Conservation (phyloP, 2,329 filamentous ascomycete genomes). For the Fusarium sp. region DNA sequence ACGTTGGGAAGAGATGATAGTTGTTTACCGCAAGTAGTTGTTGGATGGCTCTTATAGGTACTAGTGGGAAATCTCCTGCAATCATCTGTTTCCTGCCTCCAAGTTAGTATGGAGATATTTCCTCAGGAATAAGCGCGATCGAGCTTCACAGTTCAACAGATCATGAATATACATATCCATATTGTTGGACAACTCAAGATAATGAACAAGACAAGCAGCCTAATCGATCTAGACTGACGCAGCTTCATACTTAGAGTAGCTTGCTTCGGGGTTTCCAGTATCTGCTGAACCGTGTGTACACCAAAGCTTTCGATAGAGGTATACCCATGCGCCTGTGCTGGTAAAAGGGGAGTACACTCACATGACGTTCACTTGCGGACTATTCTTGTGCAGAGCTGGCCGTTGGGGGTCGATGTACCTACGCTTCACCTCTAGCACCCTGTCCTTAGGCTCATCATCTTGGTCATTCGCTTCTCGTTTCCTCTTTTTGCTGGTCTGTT, state of each 20-base stretch:
- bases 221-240: too few species aligned
- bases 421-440: conserved; percentile 31
- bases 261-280: too few species aligned
- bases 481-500: conserved; percentile 53
- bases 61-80: conserved; percentile 41
- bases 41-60: conserved; percentile 29
- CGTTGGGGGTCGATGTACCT: conserved; percentile 20
- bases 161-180: too few species aligned
- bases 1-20: conserved; percentile 36
- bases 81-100: conserved; percentile 35
- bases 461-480: conserved; percentile 53
- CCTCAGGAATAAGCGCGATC: background rate
- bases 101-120: conserved; percentile 13
- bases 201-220: too few species aligned
- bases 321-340: background rate
- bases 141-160: background rate
- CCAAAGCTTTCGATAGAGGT: background rate
- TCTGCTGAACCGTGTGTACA: background rate
- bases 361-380: conserved; percentile 4
- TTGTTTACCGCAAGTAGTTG: conserved; percentile 22
- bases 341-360: conserved; percentile 12
- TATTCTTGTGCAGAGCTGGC: background rate
- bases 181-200: too few species aligned
- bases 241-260: too few species aligned
- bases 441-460: conserved; percentile 29